Evolutionary conservation across 1,284 basidiomycete genomes (phyloP).

Genomic region (Malassezia yamatoensis): DNA sequence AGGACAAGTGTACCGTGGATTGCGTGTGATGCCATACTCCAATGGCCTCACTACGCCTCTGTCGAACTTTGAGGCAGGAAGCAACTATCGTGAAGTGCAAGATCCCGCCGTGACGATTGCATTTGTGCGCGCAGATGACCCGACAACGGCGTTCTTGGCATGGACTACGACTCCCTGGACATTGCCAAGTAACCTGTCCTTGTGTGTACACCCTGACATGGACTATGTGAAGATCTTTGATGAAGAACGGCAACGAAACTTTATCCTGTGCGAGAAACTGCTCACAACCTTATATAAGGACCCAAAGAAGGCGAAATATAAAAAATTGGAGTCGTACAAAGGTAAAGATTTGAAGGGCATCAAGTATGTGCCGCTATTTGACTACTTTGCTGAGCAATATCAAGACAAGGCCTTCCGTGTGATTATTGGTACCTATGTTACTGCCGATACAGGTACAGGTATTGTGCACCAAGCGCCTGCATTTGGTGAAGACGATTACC

Average conservation of each 20-base stretch:
- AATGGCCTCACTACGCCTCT: conserved; percentile 90
- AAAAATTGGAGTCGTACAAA: conserved; percentile 70
- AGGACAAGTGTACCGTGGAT: conserved; percentile 83
- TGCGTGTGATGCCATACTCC: conserved; percentile 97
- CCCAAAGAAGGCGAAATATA: conserved; percentile 92
- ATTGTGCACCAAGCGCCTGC: conserved; percentile 98
- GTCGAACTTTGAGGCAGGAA: conserved; percentile 94
- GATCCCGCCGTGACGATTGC: conserved; percentile 90
- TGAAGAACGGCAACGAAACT: conserved; percentile 73
- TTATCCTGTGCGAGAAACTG: conserved; percentile 81
- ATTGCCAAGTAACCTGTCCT: conserved; percentile 81
- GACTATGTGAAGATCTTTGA: conserved; percentile 97
- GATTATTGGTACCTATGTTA: conserved; percentile 83
- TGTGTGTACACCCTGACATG: conserved; percentile 92
- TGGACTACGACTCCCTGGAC: conserved; percentile 99
- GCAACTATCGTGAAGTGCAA: conserved; percentile 83
- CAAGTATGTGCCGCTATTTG: conserved; percentile 90
- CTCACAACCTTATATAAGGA: conserved; percentile 90
- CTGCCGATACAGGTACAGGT: conserved; percentile 84
- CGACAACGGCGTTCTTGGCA: conserved; percentile 76
- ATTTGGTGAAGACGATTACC: conserved; percentile 98
- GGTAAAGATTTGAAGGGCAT: conserved; percentile 90
- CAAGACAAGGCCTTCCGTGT: conserved; percentile 86
- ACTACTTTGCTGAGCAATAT: conserved; percentile 90
- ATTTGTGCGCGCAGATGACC: conserved; percentile 87